These are phyloP conservation scores for Emergomyces orientalis DNA, from an alignment of 2,329 filamentous ascomycete species.

Conservation along the genomic window DNA sequence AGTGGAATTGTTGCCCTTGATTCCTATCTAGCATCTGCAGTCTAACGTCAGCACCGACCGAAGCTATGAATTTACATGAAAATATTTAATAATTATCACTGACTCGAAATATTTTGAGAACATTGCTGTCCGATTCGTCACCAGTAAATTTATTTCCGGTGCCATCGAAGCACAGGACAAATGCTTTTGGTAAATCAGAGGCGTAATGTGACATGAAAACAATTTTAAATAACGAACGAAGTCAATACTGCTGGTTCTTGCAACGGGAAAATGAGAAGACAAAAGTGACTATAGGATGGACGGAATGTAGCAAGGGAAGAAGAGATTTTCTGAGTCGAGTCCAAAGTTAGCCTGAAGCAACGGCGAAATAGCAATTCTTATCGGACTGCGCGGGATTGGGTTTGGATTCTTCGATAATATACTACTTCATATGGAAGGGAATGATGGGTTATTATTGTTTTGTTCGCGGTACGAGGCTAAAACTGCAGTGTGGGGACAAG, in stretches of 20 bases:
- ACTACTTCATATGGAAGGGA: background rate
- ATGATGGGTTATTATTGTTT: background rate
- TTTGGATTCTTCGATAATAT: background rate
- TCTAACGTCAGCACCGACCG: slow-evolving; percentile 2
- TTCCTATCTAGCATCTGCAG: slow-evolving; percentile 33
- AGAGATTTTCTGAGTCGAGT: background rate
- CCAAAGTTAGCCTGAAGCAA: too few relatives aligned
- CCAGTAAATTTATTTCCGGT: slow-evolving; percentile 24
- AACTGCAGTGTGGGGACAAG: background rate
- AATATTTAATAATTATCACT: slow-evolving; percentile 5
- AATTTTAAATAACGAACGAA: background rate
- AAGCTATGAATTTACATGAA: background rate
- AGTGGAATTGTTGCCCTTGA: slow-evolving; percentile 16
- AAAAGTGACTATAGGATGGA: background rate
- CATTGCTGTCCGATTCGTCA: slow-evolving; percentile 43
- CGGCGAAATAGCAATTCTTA: background rate
- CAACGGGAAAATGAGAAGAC: too few relatives aligned
- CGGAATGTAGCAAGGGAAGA: background rate
- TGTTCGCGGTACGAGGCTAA: background rate
- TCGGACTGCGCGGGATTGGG: background rate
- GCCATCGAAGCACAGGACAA: slow-evolving; percentile 21
- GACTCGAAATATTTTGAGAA: slow-evolving; percentile 40
- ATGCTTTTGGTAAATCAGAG: slow-evolving; percentile 36
- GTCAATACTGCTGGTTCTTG: background rate
- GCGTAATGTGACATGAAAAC: slow-evolving; percentile 36